A percentile compares a stretch with the other conserved stretches of the same genome.
phyloP scores from a whole-genome alignment of 2,329 filamentous ascomycete genomes.

The Tolypocladium endophyticum region DNA sequence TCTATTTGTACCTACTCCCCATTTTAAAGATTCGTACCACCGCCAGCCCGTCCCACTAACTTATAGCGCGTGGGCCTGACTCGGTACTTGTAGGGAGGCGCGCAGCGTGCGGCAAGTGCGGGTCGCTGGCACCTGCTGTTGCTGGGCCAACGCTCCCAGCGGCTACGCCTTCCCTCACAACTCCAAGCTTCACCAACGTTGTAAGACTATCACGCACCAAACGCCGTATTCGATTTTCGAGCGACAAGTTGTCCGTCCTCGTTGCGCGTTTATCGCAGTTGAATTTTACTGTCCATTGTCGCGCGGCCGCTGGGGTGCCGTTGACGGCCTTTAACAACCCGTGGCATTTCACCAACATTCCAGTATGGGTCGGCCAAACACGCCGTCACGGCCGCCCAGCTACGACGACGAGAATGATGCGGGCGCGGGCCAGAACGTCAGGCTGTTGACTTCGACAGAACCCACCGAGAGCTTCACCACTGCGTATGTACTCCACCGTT shows the following conservation, averaged over 20 bases:
- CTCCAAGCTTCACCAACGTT: background rate
- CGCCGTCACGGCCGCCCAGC: slow-evolving; percentile 39
- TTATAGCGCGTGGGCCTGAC: no score
- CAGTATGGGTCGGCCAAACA: slow-evolving; percentile 39
- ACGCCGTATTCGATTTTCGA: no score
- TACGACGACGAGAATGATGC: slow-evolving; percentile 47
- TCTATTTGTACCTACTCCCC: no score
- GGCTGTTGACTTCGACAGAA: slow-evolving; percentile 54
- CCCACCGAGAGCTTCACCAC: slow-evolving; percentile 27
- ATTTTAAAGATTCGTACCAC: no score
- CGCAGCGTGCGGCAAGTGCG: background rate
- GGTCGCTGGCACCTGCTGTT: background rate
- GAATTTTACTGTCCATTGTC: background rate
- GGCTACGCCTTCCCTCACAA: background rate
- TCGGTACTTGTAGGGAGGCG: no score
- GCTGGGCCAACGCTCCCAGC: background rate
- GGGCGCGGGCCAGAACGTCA: slow-evolving; percentile 38
- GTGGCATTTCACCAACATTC: background rate
- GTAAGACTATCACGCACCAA: no score
- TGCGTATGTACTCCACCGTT: slow-evolving; percentile 40
- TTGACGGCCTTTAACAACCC: background rate
- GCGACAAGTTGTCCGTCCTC: background rate
- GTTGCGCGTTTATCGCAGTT: background rate
- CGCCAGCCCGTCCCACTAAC: no score
- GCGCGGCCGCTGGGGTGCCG: background rate